Conservation (phyloP, 306 rosid genomes). For the Hippophae tibetana region DNA sequence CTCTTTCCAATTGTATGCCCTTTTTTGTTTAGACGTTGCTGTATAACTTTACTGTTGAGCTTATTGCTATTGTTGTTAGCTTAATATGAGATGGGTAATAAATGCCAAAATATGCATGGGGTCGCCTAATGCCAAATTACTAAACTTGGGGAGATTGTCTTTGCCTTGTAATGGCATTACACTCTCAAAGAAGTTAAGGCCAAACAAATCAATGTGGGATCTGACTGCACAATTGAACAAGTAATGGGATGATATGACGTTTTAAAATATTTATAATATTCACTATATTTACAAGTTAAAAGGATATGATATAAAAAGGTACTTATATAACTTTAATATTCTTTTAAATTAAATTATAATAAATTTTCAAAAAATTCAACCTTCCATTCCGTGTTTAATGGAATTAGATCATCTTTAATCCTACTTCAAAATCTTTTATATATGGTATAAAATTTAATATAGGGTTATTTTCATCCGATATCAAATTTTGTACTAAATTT, state of each 20-base stretch:
- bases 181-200: constrained; percentile 24
- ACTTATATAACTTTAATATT: no score
- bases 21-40: constrained; percentile 27
- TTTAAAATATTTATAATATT: no score
- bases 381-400: constrained; percentile 19
- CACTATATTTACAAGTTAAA: no score
- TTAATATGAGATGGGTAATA: constrained; percentile 70
- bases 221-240: constrained; percentile 25
- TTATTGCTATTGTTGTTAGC: constrained; percentile 57
- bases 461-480: no score
- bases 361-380: no score
- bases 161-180: constrained; percentile 6
- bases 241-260: no score
- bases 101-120: constrained; percentile 60
- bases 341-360: no score
- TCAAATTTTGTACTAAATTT: no score
- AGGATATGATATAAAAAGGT: no score
- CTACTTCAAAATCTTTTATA: constrained; percentile 12
- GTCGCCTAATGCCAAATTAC: constrained; percentile 12
- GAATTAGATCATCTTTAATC: constrained; percentile 5
- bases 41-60: constrained; percentile 61
- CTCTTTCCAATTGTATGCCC: constrained; percentile 27
- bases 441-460: neutral
- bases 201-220: constrained; percentile 49
- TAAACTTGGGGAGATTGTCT: constrained; percentile 23